phyloP scores from a whole-genome alignment of 257 asterid species.

The Petunia axillaris region DNA sequence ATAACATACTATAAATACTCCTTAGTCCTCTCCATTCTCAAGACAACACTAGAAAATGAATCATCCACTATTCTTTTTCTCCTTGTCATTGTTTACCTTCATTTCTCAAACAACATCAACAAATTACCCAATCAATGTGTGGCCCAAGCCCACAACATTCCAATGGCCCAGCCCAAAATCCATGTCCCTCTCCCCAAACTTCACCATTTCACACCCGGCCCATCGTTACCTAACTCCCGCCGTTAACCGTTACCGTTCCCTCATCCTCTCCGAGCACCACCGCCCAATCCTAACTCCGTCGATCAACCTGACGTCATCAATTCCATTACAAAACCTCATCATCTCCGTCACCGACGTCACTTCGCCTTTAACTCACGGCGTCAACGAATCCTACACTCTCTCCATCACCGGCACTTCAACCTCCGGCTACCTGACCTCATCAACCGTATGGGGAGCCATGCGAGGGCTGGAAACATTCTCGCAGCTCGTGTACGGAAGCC shows the following conservation, averaged over 20 bases:
- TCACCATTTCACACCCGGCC: conserved; percentile 52
- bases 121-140: conserved; percentile 64
- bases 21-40: background rate
- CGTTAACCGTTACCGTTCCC: conserved; percentile 60
- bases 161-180: conserved; percentile 70
- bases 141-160: conserved; percentile 88
- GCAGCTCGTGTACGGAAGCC: conserved; percentile 65
- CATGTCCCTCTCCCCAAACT: conserved; percentile 55
- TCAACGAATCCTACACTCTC: conserved; percentile 79
- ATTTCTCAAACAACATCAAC: conserved; percentile 53
- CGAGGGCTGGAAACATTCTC: conserved; percentile 88
- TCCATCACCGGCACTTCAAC: conserved; percentile 37
- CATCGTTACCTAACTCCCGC: conserved; percentile 64
- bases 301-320: conserved; percentile 51
- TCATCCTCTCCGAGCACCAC: conserved; percentile 52
- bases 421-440: conserved; percentile 50
- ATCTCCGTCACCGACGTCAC: conserved; percentile 47
- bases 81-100: background rate
- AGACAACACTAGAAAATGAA: background rate
- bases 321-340: conserved; percentile 47
- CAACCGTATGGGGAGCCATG: conserved; percentile 88
- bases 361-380: conserved; percentile 65
- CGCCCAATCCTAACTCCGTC: conserved; percentile 53
- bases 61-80: background rate
- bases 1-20: background rate